Evolutionary conservation across 768 basidiomycete genomes (phyloP).

Genomic region (Gelatoporia subvermispora): DNA sequence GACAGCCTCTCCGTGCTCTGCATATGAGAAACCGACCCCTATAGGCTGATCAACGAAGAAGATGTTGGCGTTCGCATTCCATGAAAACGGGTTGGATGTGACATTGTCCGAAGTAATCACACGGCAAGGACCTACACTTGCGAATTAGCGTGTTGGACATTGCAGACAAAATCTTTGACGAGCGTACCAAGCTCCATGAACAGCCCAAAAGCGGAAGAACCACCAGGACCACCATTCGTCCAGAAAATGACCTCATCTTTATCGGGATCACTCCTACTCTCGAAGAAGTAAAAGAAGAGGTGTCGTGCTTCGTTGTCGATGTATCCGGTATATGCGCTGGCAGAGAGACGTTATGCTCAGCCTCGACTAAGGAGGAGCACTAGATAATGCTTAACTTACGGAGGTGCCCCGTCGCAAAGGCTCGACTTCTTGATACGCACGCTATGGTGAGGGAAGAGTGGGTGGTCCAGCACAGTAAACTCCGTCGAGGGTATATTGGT

Average conservation of each 20-base stretch:
- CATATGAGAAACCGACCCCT: slow-evolving; percentile 30
- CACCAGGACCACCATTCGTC: slow-evolving; percentile 27
- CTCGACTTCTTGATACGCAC: slow-evolving; percentile 37
- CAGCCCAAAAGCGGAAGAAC: slow-evolving; percentile 26
- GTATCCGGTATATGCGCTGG: slow-evolving; percentile 55
- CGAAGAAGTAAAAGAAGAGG: slow-evolving; percentile 42
- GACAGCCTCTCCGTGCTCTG: slow-evolving; percentile 51
- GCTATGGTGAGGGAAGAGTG: slow-evolving; percentile 37
- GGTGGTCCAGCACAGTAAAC: slow-evolving; percentile 34
- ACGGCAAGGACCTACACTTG: slow-evolving; percentile 53
- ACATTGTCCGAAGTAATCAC: slow-evolving; percentile 7
- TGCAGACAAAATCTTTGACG: slow-evolving; percentile 40
- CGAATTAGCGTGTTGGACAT: slow-evolving; percentile 38
- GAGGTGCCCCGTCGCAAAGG: slow-evolving; percentile 39
- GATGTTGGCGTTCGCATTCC: slow-evolving; percentile 61
- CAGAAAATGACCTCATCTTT: slow-evolving; percentile 24
- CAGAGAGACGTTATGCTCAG: background rate
- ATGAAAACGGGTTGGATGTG: slow-evolving; percentile 51
- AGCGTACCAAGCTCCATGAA: slow-evolving; percentile 44
- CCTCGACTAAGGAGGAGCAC: background rate
- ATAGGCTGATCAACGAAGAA: slow-evolving; percentile 38
- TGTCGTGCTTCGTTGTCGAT: slow-evolving; percentile 58
- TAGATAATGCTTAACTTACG: slow-evolving; percentile 10
- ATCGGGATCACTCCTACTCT: slow-evolving; percentile 29
- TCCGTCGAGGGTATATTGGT: slow-evolving; percentile 26